Conservation (phyloP, 202 grass and related monocot genomes). For the Setaria viridis region DNA sequence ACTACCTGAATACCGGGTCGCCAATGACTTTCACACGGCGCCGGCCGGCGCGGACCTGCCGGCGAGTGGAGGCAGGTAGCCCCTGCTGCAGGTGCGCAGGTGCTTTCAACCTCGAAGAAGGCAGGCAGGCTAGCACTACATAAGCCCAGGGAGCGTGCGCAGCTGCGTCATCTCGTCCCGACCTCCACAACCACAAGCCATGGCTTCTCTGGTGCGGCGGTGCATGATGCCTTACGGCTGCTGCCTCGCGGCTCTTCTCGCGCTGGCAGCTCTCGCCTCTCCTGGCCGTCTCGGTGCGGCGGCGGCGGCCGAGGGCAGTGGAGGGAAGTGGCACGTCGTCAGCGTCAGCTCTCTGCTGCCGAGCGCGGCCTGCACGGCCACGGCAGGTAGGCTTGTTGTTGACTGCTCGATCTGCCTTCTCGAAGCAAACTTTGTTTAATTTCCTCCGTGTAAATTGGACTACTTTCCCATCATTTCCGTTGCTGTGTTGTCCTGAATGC, state of each 20-base stretch:
- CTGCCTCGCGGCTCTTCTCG: background rate
- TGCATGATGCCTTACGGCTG: background rate
- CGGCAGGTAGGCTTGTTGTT: constrained; percentile 7
- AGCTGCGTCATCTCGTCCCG: background rate
- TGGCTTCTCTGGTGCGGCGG: background rate
- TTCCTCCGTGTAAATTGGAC: background rate
- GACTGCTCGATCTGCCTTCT: background rate
- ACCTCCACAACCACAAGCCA: background rate
- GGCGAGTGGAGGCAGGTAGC: no score
- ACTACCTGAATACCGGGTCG: no score
- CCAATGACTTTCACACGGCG: no score
- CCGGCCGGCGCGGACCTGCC: no score
- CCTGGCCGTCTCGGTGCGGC: constrained; percentile 10
- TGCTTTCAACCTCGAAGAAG: no score
- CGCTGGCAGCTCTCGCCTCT: constrained; percentile 17
- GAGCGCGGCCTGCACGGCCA: constrained; percentile 31
- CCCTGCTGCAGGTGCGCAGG: no score
- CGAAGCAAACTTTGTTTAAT: background rate
- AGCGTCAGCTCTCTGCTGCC: constrained; percentile 54
- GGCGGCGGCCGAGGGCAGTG: background rate
- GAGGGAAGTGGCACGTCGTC: constrained; percentile 40
- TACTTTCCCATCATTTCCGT: background rate
- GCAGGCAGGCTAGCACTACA: background rate
- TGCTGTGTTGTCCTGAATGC: background rate
- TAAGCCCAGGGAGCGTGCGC: background rate